Base-by-base conservation (phyloP, 129 eudicot species). In the Chrysanthemum lavandulifolium region DNA sequence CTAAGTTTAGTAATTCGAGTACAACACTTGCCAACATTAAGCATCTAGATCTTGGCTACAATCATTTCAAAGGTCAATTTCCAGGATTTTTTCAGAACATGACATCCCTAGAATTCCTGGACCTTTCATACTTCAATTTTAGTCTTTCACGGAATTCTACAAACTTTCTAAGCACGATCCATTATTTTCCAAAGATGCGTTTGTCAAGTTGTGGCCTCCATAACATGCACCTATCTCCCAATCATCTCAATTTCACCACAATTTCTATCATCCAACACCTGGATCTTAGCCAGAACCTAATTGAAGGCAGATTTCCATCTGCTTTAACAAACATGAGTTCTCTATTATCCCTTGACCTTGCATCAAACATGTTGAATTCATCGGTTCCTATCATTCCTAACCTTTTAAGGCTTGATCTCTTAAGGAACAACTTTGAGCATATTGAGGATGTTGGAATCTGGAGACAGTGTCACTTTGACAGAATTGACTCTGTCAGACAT, bases 21-120 rank as follows among this genome's bases (percentile, higher is more conserved):
- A 67, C 18, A 67, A 67, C 40, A 21, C 58, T 67, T 21, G 11
- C 40, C 12, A 67, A 65, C 31, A 59, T 75, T 2, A 16, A 2
- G 10, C 14, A 65, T 66, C 21, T 75, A 11, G 79, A 75, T 36
- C 55, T 76, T 16, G 68, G 80, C 73, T 27, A 18, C 10, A 76
- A 67, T 31, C 9, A 13, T 13, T 67, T 76, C 23, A 36, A 19
- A 23, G 52, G 25, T 43, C 60, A 15, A 40, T 13, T 36, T 1
- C 69, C 53, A 7, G 27, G 52, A 6, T 15, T 65, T 65, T 27
- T 65, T 10, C 69, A n/a, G 40, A 65, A 65, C 15, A 65, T 65
- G 69, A 65, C 69, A 33, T 65, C 69, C 51, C 27, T 65, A 9
- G 14, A 16, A n/a, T 65, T 65, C 53, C 69, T 65, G 40, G 69